Percentiles rank a stretch among this genome's conserved stretches.
Evolutionary conservation across 345 rosid species (phyloP).

Genomic region (Cochlearia excelsa): DNA sequence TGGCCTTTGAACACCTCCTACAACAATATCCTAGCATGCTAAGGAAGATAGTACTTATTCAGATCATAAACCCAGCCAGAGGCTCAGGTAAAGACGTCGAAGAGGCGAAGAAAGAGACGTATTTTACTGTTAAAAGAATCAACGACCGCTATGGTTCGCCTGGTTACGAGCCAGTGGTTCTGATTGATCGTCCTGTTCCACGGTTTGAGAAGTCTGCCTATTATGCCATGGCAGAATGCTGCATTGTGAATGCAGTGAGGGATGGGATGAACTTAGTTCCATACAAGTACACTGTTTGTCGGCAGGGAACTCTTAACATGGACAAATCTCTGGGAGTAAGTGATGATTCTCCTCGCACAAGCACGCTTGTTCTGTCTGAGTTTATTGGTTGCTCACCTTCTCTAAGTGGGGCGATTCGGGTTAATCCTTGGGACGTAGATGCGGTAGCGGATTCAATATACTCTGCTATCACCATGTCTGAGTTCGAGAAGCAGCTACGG

Average conservation of each 20-base stretch:
- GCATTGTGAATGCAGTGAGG: conserved; percentile 12
- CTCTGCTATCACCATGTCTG: conserved; percentile 40
- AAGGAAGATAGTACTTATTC: conserved; percentile 43
- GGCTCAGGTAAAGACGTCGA: conserved; percentile 49
- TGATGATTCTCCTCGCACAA: conserved; percentile 39
- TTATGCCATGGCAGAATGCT: conserved; percentile 52
- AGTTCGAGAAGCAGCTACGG: conserved; percentile 42
- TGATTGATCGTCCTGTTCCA: conserved; percentile 47
- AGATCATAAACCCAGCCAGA: conserved; percentile 51
- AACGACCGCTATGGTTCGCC: conserved; percentile 41
- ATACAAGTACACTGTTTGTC: conserved; percentile 47
- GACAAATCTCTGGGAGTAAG: conserved; percentile 37
- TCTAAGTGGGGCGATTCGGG: conserved; percentile 50
- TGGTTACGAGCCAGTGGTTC: conserved; percentile 46
- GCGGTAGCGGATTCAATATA: conserved; percentile 46
- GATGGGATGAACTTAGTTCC: conserved; percentile 57
- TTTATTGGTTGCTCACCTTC: conserved; percentile 56
- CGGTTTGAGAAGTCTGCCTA: conserved; percentile 51
- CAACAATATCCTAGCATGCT: conserved; percentile 38
- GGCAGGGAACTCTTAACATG: conserved; percentile 43
- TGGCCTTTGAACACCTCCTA: conserved; percentile 47
- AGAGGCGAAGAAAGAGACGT: conserved; percentile 45
- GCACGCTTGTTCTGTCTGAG: conserved; percentile 49
- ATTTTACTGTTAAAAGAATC: conserved; percentile 38
- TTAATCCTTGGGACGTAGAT: conserved; percentile 49